These are phyloP conservation scores for Solanum chaucha DNA, from an alignment of 257 asterid species.

Conservation along the genomic window DNA sequence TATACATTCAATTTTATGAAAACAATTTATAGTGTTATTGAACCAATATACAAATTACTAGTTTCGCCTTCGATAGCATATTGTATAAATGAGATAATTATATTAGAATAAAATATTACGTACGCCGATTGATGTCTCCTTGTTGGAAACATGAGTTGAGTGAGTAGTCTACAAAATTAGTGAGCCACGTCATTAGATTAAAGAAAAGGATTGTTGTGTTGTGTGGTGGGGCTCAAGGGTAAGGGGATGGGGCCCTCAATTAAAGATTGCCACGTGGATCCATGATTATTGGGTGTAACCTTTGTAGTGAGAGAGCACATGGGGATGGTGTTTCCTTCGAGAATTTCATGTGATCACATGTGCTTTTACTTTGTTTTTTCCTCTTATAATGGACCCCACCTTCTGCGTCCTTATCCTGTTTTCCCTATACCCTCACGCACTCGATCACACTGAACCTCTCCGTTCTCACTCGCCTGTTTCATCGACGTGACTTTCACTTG, in stretches of 20 bases:
- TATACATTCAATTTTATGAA: too few relatives aligned
- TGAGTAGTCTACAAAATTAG: background rate
- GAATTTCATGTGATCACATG: constrained; percentile 63
- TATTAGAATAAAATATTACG: too few relatives aligned
- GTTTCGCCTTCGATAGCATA: too few relatives aligned
- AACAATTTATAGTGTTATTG: too few relatives aligned
- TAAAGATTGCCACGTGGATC: constrained; percentile 14
- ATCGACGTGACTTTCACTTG: background rate
- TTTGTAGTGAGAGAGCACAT: constrained; percentile 26
- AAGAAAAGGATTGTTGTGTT: constrained; percentile 2
- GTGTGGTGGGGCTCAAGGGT: constrained; percentile 26
- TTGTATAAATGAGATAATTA: too few relatives aligned
- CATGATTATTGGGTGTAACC: background rate
- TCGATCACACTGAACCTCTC: background rate
- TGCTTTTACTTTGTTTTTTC: constrained; percentile 20
- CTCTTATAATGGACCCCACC: constrained; percentile 19
- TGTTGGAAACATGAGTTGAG: constrained; percentile 20
- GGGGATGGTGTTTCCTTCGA: constrained; percentile 31
- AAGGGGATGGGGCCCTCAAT: background rate
- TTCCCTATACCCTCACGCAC: background rate
- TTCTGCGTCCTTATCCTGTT: constrained; percentile 35
- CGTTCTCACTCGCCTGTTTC: background rate
- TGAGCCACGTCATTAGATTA: background rate
- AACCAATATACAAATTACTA: too few relatives aligned
- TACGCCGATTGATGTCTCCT: constrained; percentile 41